These are phyloP conservation scores for Cercospora brassicicola DNA, from an alignment of 2,329 filamentous ascomycete genomes.

Conservation along the genomic window DNA sequence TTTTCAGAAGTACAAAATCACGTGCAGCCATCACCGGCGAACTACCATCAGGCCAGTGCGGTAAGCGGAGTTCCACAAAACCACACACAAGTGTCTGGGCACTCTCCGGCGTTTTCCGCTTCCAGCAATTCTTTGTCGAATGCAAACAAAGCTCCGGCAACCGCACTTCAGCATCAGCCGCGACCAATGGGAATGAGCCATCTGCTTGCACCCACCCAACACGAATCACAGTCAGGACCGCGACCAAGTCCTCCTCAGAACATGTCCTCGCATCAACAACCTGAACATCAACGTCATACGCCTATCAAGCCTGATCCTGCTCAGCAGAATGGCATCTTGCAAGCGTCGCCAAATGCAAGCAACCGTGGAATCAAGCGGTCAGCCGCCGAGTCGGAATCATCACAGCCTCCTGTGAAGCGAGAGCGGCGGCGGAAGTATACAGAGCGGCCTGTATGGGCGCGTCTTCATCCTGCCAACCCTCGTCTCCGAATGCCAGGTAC, in stretches of 20 bases:
- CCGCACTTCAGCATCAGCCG: constrained; percentile 29
- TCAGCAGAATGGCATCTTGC: constrained; percentile 3
- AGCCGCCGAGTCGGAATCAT: constrained; percentile 27
- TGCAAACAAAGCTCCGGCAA: constrained; percentile 11
- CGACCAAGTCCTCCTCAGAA: constrained; percentile 8
- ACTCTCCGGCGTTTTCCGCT: constrained; percentile 18
- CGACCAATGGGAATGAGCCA: constrained; percentile 37
- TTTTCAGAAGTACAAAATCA: constrained; percentile 28
- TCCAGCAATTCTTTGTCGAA: constrained; percentile 11
- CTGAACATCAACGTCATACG: not conserved
- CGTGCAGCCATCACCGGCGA: constrained; percentile 25
- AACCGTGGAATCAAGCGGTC: constrained; percentile 16
- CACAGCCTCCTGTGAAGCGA: constrained; percentile 33
- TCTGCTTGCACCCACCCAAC: constrained; percentile 32
- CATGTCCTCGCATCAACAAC: constrained; percentile 12
- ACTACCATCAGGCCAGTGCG: constrained; percentile 17
- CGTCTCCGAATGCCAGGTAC: constrained; percentile 11
- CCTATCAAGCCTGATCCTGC: not conserved
- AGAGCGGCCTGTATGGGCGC: constrained; percentile 39
- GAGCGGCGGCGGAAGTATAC: constrained; percentile 32
- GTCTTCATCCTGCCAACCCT: constrained; percentile 35
- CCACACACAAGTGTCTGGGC: constrained; percentile 22
- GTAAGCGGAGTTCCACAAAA: constrained; percentile 28
- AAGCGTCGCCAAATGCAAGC: constrained; percentile 9
- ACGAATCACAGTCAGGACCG: constrained; percentile 14